Percentiles rank a stretch among this genome's conserved stretches.
phyloP scores from a whole-genome alignment of 495 filamentous ascomycete species.

The Parathielavia appendiculata region DNA sequence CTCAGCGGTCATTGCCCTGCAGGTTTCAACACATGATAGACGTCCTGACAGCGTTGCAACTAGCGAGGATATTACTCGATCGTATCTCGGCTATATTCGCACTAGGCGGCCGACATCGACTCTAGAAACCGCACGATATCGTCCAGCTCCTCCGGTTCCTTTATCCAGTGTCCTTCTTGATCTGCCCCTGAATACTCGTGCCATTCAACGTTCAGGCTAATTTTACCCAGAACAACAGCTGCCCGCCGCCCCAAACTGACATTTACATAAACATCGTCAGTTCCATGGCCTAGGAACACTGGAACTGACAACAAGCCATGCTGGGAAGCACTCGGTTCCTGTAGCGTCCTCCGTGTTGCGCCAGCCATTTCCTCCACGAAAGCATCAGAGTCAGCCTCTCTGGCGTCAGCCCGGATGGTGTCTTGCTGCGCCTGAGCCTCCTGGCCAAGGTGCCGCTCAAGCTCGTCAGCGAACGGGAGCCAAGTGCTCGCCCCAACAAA shows the following conservation, averaged over 20 bases:
- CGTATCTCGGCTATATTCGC: no score
- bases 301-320: conserved; percentile 17
- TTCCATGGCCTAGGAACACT: conserved; percentile 19
- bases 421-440: no score
- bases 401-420: no score
- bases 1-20: no score
- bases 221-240: conserved; percentile 6
- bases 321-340: no score
- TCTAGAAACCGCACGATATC: no score
- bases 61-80: no score
- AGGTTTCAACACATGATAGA: no score
- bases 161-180: conserved; percentile 26
- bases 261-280: conserved; percentile 19
- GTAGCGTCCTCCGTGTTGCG: no score
- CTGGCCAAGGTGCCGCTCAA: neutral
- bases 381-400: no score
- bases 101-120: no score
- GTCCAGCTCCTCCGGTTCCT: conserved; percentile 23
- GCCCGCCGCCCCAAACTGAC: conserved; percentile 19
- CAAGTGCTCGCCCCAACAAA: conserved; percentile 51
- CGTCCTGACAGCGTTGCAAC: no score
- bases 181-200: conserved; percentile 22
- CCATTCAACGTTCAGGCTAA: conserved; percentile 20
- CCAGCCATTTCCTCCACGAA: conserved; percentile 16
- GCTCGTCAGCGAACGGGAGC: conserved; percentile 40